These are phyloP conservation scores for Coemansia sp. DNA, from an alignment of 192 early-diverging fungal species.

Conservation along the genomic window DNA sequence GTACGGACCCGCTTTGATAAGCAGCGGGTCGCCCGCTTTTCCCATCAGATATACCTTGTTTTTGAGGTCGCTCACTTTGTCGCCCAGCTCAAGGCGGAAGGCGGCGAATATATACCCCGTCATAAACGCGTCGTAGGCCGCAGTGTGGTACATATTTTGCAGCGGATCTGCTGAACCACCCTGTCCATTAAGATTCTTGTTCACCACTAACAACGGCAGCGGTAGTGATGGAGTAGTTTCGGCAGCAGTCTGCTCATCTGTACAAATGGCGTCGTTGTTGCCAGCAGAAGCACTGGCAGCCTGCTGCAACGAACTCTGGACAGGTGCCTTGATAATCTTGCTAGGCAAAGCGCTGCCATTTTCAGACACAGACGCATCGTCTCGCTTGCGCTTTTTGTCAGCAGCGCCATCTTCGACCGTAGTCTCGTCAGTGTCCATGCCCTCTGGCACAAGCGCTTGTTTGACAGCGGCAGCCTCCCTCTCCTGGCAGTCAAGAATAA, in stretches of 20 bases:
- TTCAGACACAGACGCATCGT: neutral
- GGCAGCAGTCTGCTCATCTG: neutral
- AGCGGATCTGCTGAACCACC: neutral
- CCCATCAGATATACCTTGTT: constrained; percentile 89
- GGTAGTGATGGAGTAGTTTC: neutral
- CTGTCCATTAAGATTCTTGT: constrained; percentile 2
- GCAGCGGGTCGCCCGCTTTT: constrained; percentile 24
- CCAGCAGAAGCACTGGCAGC: neutral
- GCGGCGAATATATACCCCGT: constrained; percentile 83
- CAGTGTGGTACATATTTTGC: constrained; percentile 73
- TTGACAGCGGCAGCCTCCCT: constrained; percentile 1
- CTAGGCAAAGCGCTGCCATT: neutral
- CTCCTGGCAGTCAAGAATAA: constrained; percentile 74
- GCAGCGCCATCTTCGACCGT: neutral
- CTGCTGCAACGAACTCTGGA: neutral
- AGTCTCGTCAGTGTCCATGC: neutral
- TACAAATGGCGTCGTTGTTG: neutral
- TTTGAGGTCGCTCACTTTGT: constrained; percentile 47
- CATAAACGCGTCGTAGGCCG: constrained; percentile 96
- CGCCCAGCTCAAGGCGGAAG: constrained; percentile 40
- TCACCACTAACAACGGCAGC: neutral
- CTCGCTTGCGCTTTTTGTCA: constrained; percentile 15
- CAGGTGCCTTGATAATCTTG: neutral
- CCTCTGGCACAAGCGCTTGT: neutral
- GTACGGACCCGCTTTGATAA: constrained; percentile 34